Conservation (phyloP, 2,329 filamentous ascomycete genomes). For the Fusarium sp. region DNA sequence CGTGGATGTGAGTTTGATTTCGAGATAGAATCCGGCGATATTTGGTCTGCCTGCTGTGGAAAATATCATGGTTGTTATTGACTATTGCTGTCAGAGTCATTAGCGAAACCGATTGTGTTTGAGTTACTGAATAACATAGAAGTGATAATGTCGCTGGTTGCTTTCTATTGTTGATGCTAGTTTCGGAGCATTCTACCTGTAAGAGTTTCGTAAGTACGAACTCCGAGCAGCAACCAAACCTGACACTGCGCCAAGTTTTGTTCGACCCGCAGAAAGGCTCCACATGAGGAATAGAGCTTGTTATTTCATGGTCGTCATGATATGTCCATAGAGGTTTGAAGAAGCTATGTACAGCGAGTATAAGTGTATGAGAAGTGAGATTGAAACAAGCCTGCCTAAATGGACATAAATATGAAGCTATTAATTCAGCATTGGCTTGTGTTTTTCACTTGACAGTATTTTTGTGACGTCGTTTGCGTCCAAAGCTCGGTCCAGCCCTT, state of each 20-base stretch:
- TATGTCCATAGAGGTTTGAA: not conserved
- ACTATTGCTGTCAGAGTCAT: no score
- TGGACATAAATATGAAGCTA: not conserved
- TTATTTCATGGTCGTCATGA: slow-evolving; percentile 32
- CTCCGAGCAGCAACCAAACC: slow-evolving; percentile 22
- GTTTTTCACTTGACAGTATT: slow-evolving; percentile 1
- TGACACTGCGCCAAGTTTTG: slow-evolving; percentile 26
- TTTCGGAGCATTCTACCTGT: slow-evolving; percentile 13
- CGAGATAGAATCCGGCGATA: slow-evolving; percentile 3
- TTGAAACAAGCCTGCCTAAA: fast-evolving
- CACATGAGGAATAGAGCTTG: slow-evolving; percentile 25
- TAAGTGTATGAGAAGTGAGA: fast-evolving
- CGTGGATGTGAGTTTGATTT: slow-evolving; percentile 3
- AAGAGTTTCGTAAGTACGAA: slow-evolving; percentile 32
- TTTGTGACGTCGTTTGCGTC: slow-evolving; percentile 39
- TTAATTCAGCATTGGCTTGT: not conserved
- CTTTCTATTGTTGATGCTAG: not conserved
- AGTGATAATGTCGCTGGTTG: no score
- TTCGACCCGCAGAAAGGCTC: slow-evolving; percentile 21
- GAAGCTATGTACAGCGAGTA: fast-evolving
- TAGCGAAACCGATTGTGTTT: not conserved
- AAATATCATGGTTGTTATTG: slow-evolving; percentile 3
- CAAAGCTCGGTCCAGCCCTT: slow-evolving; percentile 1
- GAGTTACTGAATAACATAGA: not conserved
- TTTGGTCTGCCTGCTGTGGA: slow-evolving; percentile 3